Evolutionary conservation across 495 filamentous ascomycete genomes (phyloP), one percentile per base, ranked within the genome.

Genomic region (Viridothelium virens): DNA sequence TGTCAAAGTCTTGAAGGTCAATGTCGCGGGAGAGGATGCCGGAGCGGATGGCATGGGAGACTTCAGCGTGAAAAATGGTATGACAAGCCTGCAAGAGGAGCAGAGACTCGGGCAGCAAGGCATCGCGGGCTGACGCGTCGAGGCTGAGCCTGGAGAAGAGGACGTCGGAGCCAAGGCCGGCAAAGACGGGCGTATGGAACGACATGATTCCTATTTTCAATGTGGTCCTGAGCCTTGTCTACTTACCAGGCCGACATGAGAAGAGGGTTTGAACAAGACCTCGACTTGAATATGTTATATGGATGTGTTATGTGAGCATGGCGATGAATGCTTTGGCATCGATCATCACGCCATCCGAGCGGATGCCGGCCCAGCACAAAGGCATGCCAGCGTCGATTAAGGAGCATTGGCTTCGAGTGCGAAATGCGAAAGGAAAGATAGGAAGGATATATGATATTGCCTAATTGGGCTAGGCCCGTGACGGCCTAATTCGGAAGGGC

Each of bases 21-120:
- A 59, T 59, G 31, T 59, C 53, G 6, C 31, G 31, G 18, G 53
- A 36, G 31, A 59, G 53, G 53, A 59, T 59, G 53, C 53, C 53
- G 53, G 53, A 59, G 31, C 53, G 53, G 53, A 59, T 14, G 31
- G 53, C 53, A 14, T 59, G 53, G 53, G 53, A 59, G 31, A 59
- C 53, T 59, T 59, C 53, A 59, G 53, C 53, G 53, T 59, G 53
- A 31, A 59, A 59, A 31, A 59, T 59, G 53, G 53, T 59, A 36
- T 59, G 53, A 14, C 53, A 59, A 59, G 53, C 53, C 31, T 59
- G 53, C 53, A 59, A 59, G 31, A 59, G 53, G 25, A 59, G 53
- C 53, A 38, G 53, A 59, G 53, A 59, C 31, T 59, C 53, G 31
- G 53, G 53, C 53, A 59, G 53, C 53, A 59, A 59, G 5, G 53